Evolutionary conservation across 305 asterid genomes (phyloP).

Genomic region (Solanum hybrid): DNA sequence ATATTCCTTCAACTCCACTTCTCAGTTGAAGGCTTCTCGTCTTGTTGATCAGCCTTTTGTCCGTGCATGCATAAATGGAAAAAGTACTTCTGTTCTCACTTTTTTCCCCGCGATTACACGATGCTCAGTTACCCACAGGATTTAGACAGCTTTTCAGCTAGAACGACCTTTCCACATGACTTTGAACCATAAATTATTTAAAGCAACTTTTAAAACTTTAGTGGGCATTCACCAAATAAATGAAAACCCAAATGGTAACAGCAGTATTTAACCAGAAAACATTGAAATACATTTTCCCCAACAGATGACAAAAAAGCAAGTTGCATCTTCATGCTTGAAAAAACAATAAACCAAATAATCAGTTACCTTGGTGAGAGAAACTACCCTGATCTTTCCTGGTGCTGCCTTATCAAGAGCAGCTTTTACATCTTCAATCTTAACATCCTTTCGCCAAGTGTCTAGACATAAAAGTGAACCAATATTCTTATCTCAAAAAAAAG

Average conservation of each 20-base stretch:
- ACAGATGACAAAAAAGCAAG: background rate
- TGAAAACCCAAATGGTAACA: background rate
- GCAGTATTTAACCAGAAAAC: background rate
- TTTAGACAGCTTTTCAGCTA: background rate
- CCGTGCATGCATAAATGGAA: background rate
- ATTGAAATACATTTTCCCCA: background rate
- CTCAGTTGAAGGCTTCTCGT: background rate
- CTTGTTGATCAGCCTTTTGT: background rate
- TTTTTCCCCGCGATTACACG: background rate
- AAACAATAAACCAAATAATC: background rate
- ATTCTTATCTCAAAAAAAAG: background rate
- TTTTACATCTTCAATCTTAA: slow-evolving; percentile 46
- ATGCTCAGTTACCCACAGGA: background rate
- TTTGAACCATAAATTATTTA: background rate
- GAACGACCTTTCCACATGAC: background rate
- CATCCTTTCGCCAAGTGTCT: slow-evolving; percentile 94
- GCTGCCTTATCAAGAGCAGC: slow-evolving; percentile 57
- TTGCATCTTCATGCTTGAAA: background rate
- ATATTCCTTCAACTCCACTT: background rate
- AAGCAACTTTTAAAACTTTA: background rate
- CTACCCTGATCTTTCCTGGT: slow-evolving; percentile 57
- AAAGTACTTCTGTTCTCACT: background rate
- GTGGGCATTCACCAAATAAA: background rate
- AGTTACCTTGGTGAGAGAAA: slow-evolving; percentile 66
- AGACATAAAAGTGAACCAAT: slow-evolving; percentile 15